Percentiles rank a stretch among this genome's conserved stretches.
Conservation (phyloP, 108 stramenopile genomes). For the Nitzschia putrida region DNA sequence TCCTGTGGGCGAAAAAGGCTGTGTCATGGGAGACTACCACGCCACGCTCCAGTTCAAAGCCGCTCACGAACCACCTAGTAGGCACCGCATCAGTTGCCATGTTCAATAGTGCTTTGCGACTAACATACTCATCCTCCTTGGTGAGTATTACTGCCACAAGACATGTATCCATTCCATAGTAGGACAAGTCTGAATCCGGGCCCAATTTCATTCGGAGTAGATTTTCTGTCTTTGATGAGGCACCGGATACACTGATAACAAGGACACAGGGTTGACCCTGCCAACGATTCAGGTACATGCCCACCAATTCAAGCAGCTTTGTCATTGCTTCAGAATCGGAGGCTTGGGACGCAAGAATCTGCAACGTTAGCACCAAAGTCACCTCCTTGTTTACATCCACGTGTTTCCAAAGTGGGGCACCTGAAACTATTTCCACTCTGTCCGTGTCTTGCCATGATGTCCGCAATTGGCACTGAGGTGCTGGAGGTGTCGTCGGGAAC, state of each 20-base stretch:
- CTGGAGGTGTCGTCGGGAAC: constrained; percentile 30
- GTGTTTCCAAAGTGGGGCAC: constrained; percentile 51
- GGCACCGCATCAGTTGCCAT: constrained; percentile 82
- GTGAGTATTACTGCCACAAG: constrained; percentile 58
- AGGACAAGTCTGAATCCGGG: constrained; percentile 34
- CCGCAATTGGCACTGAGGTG: constrained; percentile 37
- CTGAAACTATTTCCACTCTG: constrained; percentile 36
- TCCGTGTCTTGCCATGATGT: constrained; percentile 53
- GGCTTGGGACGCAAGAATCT: constrained; percentile 58
- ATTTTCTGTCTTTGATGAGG: constrained; percentile 18
- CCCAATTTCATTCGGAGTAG: constrained; percentile 36
- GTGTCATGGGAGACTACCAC: constrained; percentile 71
- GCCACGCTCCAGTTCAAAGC: constrained; percentile 79
- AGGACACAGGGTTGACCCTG: constrained; percentile 72
- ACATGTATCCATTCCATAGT: constrained; percentile 44
- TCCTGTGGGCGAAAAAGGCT: constrained; percentile 53
- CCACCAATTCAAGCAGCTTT: constrained; percentile 50
- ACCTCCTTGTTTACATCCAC: constrained; percentile 64
- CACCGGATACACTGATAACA: constrained; percentile 59
- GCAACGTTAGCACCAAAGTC: constrained; percentile 73
- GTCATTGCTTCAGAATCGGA: constrained; percentile 40
- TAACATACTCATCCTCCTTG: constrained; percentile 39
- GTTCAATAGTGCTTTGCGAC: constrained; percentile 81
- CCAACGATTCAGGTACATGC: constrained; percentile 74
- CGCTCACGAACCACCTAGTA: constrained; percentile 80